phyloP scores from a whole-genome alignment of 805 yeast genomes.

The Candida saitoana region DNA sequence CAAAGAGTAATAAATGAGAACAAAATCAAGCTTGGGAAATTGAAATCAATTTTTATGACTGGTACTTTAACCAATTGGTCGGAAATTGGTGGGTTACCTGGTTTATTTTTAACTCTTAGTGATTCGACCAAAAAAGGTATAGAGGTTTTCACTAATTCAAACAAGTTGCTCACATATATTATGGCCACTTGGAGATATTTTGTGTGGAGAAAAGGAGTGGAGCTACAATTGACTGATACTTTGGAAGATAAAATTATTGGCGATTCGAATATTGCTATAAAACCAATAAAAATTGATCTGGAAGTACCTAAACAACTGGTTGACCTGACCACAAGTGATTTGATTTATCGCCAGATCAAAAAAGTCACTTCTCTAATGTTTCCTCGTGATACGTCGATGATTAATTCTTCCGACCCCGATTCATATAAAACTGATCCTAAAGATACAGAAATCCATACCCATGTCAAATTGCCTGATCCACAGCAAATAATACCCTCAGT shows the following conservation, averaged over 20 bases:
- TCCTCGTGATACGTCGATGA: conserved; percentile 44
- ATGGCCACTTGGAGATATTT: conserved; percentile 83
- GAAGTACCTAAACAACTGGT: background rate
- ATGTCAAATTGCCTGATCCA: conserved; percentile 29
- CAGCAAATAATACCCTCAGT: conserved; percentile 19
- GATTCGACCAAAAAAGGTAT: conserved; percentile 67
- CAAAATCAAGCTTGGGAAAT: conserved; percentile 51
- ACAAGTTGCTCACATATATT: conserved; percentile 39
- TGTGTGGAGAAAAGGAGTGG: conserved; percentile 73
- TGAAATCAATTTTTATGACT: conserved; percentile 67
- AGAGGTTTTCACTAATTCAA: conserved; percentile 46
- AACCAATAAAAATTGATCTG: conserved; percentile 28
- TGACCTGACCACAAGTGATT: conserved; percentile 5
- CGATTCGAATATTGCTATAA: conserved; percentile 36
- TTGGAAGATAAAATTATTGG: conserved; percentile 26
- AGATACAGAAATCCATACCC: conserved; percentile 37
- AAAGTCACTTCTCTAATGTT: conserved; percentile 53
- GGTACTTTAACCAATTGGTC: conserved; percentile 71
- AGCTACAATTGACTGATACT: conserved; percentile 36
- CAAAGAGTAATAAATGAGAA: conserved; percentile 70
- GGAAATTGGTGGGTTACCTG: conserved; percentile 89
- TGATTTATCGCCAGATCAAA: conserved; percentile 16
- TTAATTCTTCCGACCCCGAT: conserved; percentile 34
- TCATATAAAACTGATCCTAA: conserved; percentile 36
- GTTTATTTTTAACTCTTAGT: conserved; percentile 73